A percentile compares a stretch with the other conserved stretches of the same genome.
phyloP scores from a whole-genome alignment of 148 eudicot genomes.

The Camellia granthamiana region DNA sequence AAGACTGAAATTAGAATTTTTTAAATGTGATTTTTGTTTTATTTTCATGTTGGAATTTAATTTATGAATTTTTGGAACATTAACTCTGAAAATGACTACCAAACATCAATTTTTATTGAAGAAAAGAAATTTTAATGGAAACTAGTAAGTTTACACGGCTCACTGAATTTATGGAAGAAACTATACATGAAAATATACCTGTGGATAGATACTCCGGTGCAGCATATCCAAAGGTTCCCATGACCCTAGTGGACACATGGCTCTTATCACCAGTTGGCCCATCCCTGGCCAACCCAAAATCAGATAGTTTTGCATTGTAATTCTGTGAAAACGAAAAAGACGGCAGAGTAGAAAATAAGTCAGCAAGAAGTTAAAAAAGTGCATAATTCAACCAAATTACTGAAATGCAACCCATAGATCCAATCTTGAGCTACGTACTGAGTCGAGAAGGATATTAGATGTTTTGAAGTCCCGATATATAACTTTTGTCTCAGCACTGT shows the following conservation, averaged over 20 bases:
- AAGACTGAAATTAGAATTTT: background rate
- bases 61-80: background rate
- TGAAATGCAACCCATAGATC: background rate
- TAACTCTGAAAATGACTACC: background rate
- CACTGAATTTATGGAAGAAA: background rate
- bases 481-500: constrained; percentile 48
- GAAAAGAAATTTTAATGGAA: background rate
- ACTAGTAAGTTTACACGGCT: no score
- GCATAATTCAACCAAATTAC: background rate
- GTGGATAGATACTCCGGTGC: constrained; percentile 66
- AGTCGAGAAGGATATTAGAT: constrained; percentile 54
- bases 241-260: constrained; percentile 63
- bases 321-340: constrained; percentile 25
- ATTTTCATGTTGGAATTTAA: background rate
- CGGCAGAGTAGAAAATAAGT: background rate
- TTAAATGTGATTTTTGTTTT: no score
- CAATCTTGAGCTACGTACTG: constrained; percentile 25
- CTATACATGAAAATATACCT: constrained; percentile 28
- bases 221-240: constrained; percentile 68
- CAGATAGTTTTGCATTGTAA: constrained; percentile 65
- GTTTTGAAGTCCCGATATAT: constrained; percentile 67
- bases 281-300: constrained; percentile 65
- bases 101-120: no score
- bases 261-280: constrained; percentile 67
- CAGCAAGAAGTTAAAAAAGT: no score